These are phyloP conservation scores for Pneumocystis murina DNA, from an alignment of 1,139 yeast genomes.

Conservation along the genomic window DNA sequence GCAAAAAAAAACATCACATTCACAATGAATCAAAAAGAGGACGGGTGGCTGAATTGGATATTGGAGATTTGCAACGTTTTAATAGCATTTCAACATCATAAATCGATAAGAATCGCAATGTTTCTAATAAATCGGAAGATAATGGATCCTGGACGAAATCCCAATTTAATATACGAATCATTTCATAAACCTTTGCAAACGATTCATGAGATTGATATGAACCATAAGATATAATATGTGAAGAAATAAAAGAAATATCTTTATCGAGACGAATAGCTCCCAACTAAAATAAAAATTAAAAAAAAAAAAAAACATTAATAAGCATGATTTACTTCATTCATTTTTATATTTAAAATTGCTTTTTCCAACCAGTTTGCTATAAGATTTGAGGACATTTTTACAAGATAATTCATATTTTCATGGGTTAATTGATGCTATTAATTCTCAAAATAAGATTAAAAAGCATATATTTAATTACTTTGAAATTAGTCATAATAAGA, in stretches of 20 bases:
- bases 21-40: too few relatives aligned
- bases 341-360: neutral
- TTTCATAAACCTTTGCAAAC: neutral
- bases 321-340: neutral
- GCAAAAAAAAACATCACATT: neutral
- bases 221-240: neutral
- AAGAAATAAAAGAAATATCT: constrained; percentile 49
- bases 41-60: too few relatives aligned
- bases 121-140: neutral
- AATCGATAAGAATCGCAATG: neutral
- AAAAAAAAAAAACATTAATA: neutral
- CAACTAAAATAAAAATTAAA: constrained; percentile 43
- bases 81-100: neutral
- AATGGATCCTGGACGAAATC: neutral
- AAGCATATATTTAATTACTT: neutral
- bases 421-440: neutral
- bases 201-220: neutral
- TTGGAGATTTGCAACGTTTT: too few relatives aligned
- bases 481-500: neutral
- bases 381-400: neutral
- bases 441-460: neutral
- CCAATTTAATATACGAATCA: neutral
- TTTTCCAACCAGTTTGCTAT: neutral
- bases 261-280: constrained; percentile 78
- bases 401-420: neutral